Evolutionary conservation across 1,139 yeast genomes (phyloP), one percentile per base, ranked within the genome.

Genomic region (Debaryomyces sp.): DNA sequence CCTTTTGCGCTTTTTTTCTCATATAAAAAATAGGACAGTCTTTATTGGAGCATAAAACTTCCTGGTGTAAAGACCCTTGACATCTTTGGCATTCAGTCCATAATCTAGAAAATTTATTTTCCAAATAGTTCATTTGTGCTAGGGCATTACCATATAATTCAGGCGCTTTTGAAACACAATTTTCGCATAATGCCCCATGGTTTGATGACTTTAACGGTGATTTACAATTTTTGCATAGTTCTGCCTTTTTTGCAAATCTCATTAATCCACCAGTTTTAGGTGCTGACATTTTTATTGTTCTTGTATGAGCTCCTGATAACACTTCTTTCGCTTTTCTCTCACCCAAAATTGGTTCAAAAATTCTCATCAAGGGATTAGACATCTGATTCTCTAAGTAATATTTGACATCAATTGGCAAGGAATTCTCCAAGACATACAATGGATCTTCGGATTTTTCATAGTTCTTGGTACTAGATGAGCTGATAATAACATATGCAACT

Each of bases 41-140:
- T 58, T 91, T 91, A 58, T 94, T 90, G 0, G 97, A 87, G 66
- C 99, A 95, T 37, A 94, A 74, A 6, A 95, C 99, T 60, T 94
- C 98, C 67, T 91, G 97, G 61, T 94, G 97, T 50, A 95, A 72
- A 21, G 96, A 89, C 0, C 98, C 98, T 60, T 95, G 98, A 66
- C 99, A 95, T 55, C 98, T 77, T 70, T 95, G 99, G 65, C 99
- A 95, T 63, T 95, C 97, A 0, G 99, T 94, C 99, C 99, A 95
- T 51, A 95, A 72, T 54, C 96, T 75, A 1, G 96, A 86, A 61
- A 90, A 95, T 59, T 87, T 87, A 53, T 82, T 81, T 63, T 95
- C 97, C 55, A 94, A 70, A 44, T 83, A 84, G 60, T 90, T 88
- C 78, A 92, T 85, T 52, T 84, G 86, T 5, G 89, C 86, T 45